Conservation (phyloP, 2,329 filamentous ascomycete genomes). For the Sclerotiophoma versabilis region DNA sequence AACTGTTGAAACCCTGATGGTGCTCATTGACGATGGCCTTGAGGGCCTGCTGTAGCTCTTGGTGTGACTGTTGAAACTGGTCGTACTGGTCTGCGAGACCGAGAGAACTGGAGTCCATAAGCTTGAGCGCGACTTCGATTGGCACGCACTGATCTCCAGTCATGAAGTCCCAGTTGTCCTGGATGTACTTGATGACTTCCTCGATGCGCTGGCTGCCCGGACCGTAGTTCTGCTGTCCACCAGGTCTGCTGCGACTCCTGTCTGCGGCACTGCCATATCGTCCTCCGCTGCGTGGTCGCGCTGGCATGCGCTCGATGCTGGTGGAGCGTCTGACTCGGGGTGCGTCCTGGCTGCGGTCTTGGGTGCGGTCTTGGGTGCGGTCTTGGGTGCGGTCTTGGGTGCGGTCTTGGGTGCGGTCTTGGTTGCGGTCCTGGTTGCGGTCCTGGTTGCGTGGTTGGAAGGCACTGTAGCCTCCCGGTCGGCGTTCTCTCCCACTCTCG, state of each 20-base stretch:
- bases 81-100: conserved; percentile 88
- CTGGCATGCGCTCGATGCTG: conserved; percentile 53
- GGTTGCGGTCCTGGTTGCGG: neutral
- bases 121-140: conserved; percentile 90
- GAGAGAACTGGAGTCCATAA: conserved; percentile 92
- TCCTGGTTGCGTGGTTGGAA: conserved; percentile 36
- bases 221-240: conserved; percentile 40
- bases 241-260: conserved; percentile 43
- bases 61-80: conserved; percentile 83
- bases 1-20: conserved; percentile 98
- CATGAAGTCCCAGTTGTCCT: conserved; percentile 91
- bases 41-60: conserved; percentile 88
- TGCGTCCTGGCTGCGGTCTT: conserved; percentile 37
- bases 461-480: conserved; percentile 36
- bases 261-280: conserved; percentile 17
- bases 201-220: conserved; percentile 53
- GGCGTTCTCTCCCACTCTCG: conserved; percentile 34
- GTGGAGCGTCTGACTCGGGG: conserved; percentile 44
- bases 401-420: neutral
- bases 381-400: neutral
- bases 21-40: conserved; percentile 98
- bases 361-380: neutral
- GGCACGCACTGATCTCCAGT: conserved; percentile 87
- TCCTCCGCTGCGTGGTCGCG: conserved; percentile 50
- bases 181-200: conserved; percentile 80